Evolutionary conservation across 2,329 filamentous ascomycete genomes (phyloP).

Genomic region (Pyrenochaeta sp.): DNA sequence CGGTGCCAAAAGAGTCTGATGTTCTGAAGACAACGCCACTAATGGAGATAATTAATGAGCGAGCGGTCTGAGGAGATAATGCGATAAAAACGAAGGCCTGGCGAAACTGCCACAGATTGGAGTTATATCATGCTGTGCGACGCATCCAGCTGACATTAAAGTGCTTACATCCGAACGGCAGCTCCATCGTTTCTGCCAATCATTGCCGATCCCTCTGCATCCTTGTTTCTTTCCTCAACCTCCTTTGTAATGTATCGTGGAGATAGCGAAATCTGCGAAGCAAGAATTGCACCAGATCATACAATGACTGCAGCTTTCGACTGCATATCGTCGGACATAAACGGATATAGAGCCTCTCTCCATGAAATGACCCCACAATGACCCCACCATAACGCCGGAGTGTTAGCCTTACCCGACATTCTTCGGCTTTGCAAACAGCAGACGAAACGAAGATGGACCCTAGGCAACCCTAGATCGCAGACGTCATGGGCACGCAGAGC

Average conservation of each 20-base stretch:
- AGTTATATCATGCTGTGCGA: neutral
- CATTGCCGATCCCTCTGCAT: neutral
- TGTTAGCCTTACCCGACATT: neutral
- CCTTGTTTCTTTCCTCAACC: neutral
- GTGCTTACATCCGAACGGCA: neutral
- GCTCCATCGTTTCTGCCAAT: neutral
- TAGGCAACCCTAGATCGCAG: neutral
- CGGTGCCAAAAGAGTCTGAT: too few relatives aligned
- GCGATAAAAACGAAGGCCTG: too few relatives aligned
- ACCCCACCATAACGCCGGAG: neutral
- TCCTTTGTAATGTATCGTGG: neutral
- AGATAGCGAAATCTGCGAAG: neutral
- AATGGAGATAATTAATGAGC: too few relatives aligned
- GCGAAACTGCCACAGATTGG: too few relatives aligned
- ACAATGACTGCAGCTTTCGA: neutral
- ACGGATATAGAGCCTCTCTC: neutral
- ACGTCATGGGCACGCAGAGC: constrained; percentile 13
- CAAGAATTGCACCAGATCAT: neutral
- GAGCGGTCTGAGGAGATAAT: too few relatives aligned
- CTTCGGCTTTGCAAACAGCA: neutral
- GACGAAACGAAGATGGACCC: constrained; percentile 1
- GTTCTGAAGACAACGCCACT: too few relatives aligned
- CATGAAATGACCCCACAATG: neutral
- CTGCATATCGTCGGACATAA: neutral
- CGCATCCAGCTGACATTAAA: neutral